Conservation (phyloP, 2,329 filamentous ascomycete species). For the Paecilomyces dactylethromorphus region DNA sequence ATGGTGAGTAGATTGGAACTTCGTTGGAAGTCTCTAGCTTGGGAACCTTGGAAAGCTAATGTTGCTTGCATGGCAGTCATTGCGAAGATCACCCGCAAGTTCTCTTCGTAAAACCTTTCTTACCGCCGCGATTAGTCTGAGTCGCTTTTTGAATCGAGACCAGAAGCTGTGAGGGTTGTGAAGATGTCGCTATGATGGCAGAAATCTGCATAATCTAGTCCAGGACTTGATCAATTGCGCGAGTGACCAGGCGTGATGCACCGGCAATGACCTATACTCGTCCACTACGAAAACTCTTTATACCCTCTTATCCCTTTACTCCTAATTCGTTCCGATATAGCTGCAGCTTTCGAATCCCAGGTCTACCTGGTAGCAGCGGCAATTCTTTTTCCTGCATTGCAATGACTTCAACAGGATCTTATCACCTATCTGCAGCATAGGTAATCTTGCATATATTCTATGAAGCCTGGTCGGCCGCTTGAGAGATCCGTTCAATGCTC, state of each 20-base stretch:
- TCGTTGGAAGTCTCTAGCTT: conserved; percentile 6
- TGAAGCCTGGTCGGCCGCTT: neutral
- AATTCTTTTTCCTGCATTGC: conserved; percentile 1
- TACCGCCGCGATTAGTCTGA: conserved; percentile 2
- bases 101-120: conserved; percentile 49
- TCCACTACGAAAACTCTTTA: neutral
- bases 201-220: neutral
- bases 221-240: neutral
- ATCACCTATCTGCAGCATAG: conserved; percentile 28
- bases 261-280: neutral
- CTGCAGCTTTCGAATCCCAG: neutral
- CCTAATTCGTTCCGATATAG: neutral
- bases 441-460: conserved; percentile 3
- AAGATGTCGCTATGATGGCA: conserved; percentile 3
- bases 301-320: neutral
- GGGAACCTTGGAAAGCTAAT: conserved; percentile 9
- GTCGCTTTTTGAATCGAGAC: neutral
- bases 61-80: conserved; percentile 58
- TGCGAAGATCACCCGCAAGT: conserved; percentile 87
- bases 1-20: conserved; percentile 60
- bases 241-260: neutral
- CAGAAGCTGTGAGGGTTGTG: neutral
- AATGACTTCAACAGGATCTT: conserved; percentile 13
- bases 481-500: neutral
- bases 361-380: neutral